Conservation (phyloP, 352 stramenopile genomes). For the Phytophthora cajani region DNA sequence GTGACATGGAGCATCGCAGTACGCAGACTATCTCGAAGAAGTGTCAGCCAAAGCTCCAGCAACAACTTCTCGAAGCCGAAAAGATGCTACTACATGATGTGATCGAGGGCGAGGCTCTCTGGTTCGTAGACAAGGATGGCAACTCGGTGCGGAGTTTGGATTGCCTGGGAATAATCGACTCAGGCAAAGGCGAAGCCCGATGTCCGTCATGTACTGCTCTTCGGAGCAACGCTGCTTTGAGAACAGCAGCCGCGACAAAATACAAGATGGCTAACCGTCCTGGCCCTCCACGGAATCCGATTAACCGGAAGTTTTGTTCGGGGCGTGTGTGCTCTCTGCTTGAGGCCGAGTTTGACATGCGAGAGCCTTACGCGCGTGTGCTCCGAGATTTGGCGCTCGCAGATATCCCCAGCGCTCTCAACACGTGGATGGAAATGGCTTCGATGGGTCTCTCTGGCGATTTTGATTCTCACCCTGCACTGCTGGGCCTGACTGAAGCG, state of each 20-base stretch:
- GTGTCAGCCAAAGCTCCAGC: conserved; percentile 27
- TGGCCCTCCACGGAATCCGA: conserved; percentile 47
- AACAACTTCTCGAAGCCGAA: conserved; percentile 56
- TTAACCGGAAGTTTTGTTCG: conserved; percentile 69
- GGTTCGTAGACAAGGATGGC: conserved; percentile 85
- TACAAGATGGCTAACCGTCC: conserved; percentile 46
- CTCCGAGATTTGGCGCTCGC: conserved; percentile 65
- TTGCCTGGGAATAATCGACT: conserved; percentile 60
- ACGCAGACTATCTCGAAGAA: conserved; percentile 20
- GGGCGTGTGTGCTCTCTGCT: conserved; percentile 58
- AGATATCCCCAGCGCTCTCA: conserved; percentile 52
- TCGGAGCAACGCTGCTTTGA: conserved; percentile 58
- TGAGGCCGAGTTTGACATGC: conserved; percentile 65
- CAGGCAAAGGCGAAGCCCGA: conserved; percentile 41
- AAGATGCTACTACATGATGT: conserved; percentile 78
- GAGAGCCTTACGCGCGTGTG: conserved; percentile 53
- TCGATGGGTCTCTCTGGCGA: conserved; percentile 68
- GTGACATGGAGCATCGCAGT: conserved; percentile 9
- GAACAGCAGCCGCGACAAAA: conserved; percentile 42
- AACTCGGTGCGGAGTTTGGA: conserved; percentile 73
- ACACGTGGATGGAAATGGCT: conserved; percentile 72
- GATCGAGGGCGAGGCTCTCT: conserved; percentile 72
- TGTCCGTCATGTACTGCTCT: conserved; percentile 60
- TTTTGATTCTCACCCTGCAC: conserved; percentile 68
- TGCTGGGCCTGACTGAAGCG: conserved; percentile 70